phyloP scores from a whole-genome alignment of 768 basidiomycete species.

The Trametes elegans region DNA sequence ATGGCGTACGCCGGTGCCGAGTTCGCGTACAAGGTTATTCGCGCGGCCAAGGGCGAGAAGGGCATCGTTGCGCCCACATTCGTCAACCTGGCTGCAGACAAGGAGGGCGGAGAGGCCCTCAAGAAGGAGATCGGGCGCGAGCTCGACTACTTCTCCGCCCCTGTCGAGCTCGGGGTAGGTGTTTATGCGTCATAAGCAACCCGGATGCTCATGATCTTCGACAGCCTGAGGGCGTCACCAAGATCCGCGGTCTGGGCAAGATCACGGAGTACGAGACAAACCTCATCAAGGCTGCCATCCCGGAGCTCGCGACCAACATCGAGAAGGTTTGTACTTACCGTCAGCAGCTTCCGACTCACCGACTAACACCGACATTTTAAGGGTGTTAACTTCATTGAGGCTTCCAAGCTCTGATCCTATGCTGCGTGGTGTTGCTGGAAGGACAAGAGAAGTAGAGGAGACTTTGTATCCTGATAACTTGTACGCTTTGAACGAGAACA shows the following conservation, averaged over 20 bases:
- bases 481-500: slow-evolving; percentile 10
- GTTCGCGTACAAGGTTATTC: slow-evolving; percentile 81
- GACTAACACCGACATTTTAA: background rate
- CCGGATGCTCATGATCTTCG: background rate
- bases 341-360: background rate
- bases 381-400: slow-evolving; percentile 31
- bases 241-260: slow-evolving; percentile 77
- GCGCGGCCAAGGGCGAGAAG: slow-evolving; percentile 85
- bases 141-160: slow-evolving; percentile 86
- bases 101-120: slow-evolving; percentile 68
- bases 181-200: background rate
- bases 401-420: slow-evolving; percentile 27
- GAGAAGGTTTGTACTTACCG: slow-evolving; percentile 45
- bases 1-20: slow-evolving; percentile 96
- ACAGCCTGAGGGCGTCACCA: slow-evolving; percentile 77
- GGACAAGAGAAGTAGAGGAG: slow-evolving; percentile 3
- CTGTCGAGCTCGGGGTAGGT: slow-evolving; percentile 82
- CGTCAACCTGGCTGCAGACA: slow-evolving; percentile 75
- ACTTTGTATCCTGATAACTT: slow-evolving; percentile 7
- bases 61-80: slow-evolving; percentile 83
- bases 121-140: slow-evolving; percentile 73
- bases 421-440: background rate
- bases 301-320: slow-evolving; percentile 76
- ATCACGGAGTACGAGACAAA: slow-evolving; percentile 68
- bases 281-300: slow-evolving; percentile 79